Percentiles rank a stretch among this genome's conserved stretches.
Evolutionary conservation across 106 monocot genomes (phyloP).

Genomic region (Dendrobium chrysotoxum): DNA sequence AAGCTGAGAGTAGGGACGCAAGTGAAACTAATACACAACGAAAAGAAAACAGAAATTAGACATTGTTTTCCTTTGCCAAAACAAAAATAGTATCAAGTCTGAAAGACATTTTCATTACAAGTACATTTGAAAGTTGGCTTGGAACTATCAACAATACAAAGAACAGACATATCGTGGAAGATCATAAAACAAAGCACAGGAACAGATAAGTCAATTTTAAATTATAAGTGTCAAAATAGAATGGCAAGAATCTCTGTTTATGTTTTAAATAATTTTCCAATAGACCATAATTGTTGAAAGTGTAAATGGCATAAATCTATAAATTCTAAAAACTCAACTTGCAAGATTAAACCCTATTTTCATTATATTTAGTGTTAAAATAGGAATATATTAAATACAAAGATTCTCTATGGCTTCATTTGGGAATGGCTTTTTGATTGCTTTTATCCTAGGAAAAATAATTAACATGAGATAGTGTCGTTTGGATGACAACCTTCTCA

Average conservation of each 20-base stretch:
- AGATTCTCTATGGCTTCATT: no score
- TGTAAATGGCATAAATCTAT: neutral
- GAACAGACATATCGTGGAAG: neutral
- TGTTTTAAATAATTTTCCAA: neutral
- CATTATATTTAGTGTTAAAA: neutral
- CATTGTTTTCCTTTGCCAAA: neutral
- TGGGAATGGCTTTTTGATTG: no score
- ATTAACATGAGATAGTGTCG: no score
- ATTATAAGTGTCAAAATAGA: neutral
- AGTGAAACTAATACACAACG: slow-evolving; percentile 59
- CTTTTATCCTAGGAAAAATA: no score
- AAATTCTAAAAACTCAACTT: neutral
- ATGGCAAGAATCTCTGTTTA: neutral
- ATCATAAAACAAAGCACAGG: neutral
- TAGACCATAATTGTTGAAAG: neutral
- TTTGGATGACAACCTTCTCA: no score
- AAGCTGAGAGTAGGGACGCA: slow-evolving; percentile 76
- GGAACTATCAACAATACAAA: neutral
- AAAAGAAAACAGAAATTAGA: neutral
- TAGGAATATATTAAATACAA: no score
- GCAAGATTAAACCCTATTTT: neutral
- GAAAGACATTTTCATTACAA: neutral
- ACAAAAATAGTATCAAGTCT: neutral
- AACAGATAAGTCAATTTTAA: neutral
- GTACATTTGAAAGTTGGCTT: neutral